phyloP scores from a whole-genome alignment of 2,329 filamentous ascomycete species.

The Epichloe scottii region DNA sequence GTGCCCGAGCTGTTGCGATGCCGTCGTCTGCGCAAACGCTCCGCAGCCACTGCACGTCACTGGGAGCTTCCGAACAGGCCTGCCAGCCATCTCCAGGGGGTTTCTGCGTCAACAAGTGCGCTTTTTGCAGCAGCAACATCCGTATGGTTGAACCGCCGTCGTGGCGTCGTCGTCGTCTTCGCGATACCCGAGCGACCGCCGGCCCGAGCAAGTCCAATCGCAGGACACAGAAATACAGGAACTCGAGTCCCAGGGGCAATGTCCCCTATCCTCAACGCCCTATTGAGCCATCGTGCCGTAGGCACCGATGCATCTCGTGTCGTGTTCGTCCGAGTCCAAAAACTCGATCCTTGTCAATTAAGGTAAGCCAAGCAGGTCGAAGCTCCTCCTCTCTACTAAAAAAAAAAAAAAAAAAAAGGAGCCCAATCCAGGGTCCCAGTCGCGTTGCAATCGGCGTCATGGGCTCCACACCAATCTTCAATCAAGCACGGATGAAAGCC shows the following conservation, averaged over 20 bases:
- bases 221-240: constrained; percentile 37
- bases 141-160: constrained; percentile 13
- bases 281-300: constrained; percentile 29
- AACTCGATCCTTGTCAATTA: background rate
- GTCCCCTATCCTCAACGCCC: constrained; percentile 30
- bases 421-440: background rate
- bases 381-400: background rate
- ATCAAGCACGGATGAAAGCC: constrained; percentile 12
- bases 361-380: background rate
- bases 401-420: constrained; percentile 1
- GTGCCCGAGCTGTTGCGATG: constrained; percentile 41
- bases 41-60: constrained; percentile 52
- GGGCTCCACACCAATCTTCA: background rate
- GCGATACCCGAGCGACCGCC: constrained; percentile 4
- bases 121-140: constrained; percentile 8
- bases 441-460: background rate
- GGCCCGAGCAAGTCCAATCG: constrained; percentile 17
- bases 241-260: constrained; percentile 23
- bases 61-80: constrained; percentile 28
- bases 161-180: constrained; percentile 11
- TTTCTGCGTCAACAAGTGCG: background rate
- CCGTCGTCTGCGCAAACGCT: constrained; percentile 45
- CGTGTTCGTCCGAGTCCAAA: background rate
- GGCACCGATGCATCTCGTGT: constrained; percentile 31
- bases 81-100: background rate